Evolutionary conservation across 148 eudicot species (phyloP), one percentile per base, ranked within the genome.

Genomic region (Limonium bicolor): DNA sequence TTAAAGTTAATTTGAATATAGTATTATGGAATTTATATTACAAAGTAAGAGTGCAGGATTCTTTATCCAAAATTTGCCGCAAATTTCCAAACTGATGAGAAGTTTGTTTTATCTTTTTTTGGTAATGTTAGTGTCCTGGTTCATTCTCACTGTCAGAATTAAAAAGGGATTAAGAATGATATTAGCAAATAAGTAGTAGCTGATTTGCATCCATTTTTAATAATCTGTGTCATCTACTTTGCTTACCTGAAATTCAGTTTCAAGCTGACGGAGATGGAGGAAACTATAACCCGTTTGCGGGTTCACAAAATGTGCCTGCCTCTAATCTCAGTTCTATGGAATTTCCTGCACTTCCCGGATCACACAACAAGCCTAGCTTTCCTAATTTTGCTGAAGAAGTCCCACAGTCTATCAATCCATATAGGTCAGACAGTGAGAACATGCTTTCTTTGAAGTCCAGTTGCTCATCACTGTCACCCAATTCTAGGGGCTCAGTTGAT

Each of bases 221-320:
- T n/a, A n/a, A n/a, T n/a, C n/a, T n/a, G n/a, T n/a, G n/a, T n/a
- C n/a, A n/a, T n/a, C 23, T 23, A 12, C 42, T 24, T 28, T 19
- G 12, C 26, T 46, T 50, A 50, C 35, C 44, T 50, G 22, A 54
- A 49, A 32, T 53, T 67, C 62, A 88, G 96, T 86, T 76, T 60
- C 96, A 88, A 73, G 96, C 76, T 36, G 92, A 88, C 41, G 82
- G 81, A 54, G 83, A 65, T 36, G 92, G 83, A 40, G 82, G 81
- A 54, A 81, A 65, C 56, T 63, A 70, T 58, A 67, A 59, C 51
- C 96, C 65, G 50, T 70, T 63, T 62, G 62, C 61, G 49, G 70
- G 59, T 63, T 33, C 80, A 50, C 79, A 83, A 72, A 63, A 70
- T 43, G 37, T 69, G 55, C 77, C 94, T 26, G 64, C 87, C 33